Percentiles rank a stretch among this genome's conserved stretches.
Conservation (phyloP, 495 filamentous ascomycete species). For the Aspergillus campestris region DNA sequence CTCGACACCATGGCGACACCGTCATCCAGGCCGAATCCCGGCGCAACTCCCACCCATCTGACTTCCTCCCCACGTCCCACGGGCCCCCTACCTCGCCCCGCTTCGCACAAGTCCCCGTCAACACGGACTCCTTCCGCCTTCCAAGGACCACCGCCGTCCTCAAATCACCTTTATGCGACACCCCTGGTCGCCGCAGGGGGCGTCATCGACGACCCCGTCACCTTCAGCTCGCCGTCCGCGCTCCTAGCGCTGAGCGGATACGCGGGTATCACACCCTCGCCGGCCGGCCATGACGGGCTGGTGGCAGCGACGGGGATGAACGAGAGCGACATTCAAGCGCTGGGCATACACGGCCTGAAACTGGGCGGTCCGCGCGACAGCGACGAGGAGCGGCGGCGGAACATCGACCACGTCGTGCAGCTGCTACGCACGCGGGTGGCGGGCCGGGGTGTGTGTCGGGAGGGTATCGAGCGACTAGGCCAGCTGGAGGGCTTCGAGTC, state of each 20-base stretch:
- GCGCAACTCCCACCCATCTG: constrained; percentile 38
- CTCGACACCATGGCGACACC: constrained; percentile 34
- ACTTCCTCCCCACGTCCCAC: constrained; percentile 38
- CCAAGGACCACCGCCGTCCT: constrained; percentile 18
- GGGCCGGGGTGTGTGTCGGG: constrained; percentile 58
- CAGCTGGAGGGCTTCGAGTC: constrained; percentile 66
- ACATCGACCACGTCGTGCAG: constrained; percentile 40
- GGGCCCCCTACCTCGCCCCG: constrained; percentile 29
- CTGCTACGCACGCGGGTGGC: constrained; percentile 34
- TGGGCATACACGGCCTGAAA: constrained; percentile 36
- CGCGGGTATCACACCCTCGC: constrained; percentile 35
- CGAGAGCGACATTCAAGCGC: constrained; percentile 35
- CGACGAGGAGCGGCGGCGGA: constrained; percentile 46
- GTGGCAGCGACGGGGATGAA: constrained; percentile 31
- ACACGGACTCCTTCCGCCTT: constrained; percentile 35
- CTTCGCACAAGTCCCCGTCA: constrained; percentile 39
- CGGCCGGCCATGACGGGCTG: constrained; percentile 32
- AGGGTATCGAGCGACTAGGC: constrained; percentile 70
- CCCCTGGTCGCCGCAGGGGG: constrained; percentile 26
- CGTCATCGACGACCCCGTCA: constrained; percentile 33
- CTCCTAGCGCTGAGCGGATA: constrained; percentile 36
- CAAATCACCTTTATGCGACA: constrained; percentile 35
- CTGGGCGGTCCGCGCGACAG: constrained; percentile 36
- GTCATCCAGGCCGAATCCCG: constrained; percentile 34
- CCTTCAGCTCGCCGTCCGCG: constrained; percentile 40